Base-by-base conservation (phyloP, 1,284 basidiomycete genomes). In the Boletus semigastroideus region DNA sequence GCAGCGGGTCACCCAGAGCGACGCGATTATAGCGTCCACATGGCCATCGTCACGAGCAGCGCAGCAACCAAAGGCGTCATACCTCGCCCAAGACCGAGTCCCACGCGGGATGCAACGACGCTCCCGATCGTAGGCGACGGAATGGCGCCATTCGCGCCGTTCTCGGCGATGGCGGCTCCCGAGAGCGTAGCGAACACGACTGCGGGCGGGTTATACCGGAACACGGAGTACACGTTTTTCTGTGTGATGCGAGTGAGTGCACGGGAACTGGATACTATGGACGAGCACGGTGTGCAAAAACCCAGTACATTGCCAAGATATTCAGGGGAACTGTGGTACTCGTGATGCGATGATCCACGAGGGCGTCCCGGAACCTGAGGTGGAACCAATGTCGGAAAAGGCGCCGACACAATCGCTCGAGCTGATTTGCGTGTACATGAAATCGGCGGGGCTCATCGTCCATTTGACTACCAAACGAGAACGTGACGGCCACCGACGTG, bases 151-250 rank as follows among this genome's bases (percentile, higher is more conserved):
- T 22, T 22, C 22, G 5, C 22, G 22, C 22, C 22, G 22, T 22
- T 22, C 22, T 22, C 4, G 22, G 22, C 22, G 22, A 22, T 22
- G 22, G 22, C 22, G 22, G 5, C 22, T 22, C 5, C 22, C 22
- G 22, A 22, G 22, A 22, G 22, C 22, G 5, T 5, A 22, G 22
- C 22, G 22, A 22, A 22, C 22, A 3, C 22, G 22, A 22, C 12
- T 14, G 30, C 69, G 1, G 78, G 61, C 0, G 79, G 79, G 59
- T 13, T 78, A 49, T 72, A 76, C 27, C 74, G 67, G 65, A 75
- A 83, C 1, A 81, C 76, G 1, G 78, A 76, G 64, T 84, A 84
- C 4, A 79, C 76, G 58, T 82, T 82, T 69, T 83, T 86, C 65
- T 74, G 53, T 6, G 14, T 27, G 41, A 11, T 11, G 31, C 13